Evolutionary conservation across 2,329 filamentous ascomycete genomes (phyloP).

Genomic region (Pyricularia sp.): DNA sequence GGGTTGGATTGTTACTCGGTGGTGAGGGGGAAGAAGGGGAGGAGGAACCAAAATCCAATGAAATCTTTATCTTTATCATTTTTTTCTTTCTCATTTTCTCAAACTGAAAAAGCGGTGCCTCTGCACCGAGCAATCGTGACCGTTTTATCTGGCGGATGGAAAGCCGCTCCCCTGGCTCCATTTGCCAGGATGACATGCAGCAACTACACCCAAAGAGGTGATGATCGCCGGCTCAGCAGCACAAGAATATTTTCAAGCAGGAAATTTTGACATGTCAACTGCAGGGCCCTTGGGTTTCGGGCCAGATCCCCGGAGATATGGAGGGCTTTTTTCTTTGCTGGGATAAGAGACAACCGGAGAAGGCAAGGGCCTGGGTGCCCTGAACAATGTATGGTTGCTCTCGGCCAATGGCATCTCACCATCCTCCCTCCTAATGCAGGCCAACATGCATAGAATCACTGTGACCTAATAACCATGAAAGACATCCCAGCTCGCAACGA

Average conservation of each 20-base stretch:
- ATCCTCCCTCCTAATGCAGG: not conserved
- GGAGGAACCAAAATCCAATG: too few relatives aligned
- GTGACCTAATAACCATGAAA: not conserved
- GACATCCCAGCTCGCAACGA: not conserved
- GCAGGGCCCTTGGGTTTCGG: not conserved
- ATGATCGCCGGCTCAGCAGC: not conserved
- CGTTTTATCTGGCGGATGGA: not conserved
- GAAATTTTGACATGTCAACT: not conserved
- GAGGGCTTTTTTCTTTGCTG: not conserved
- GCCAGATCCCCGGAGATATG: not conserved
- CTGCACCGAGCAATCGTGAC: not conserved
- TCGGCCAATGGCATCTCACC: not conserved
- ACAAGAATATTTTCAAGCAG: not conserved
- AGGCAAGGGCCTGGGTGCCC: not conserved
- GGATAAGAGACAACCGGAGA: not conserved
- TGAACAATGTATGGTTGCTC: not conserved
- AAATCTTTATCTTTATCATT: too few relatives aligned
- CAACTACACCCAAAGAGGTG: not conserved
- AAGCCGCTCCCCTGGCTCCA: not conserved
- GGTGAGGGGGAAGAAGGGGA: too few relatives aligned
- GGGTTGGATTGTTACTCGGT: too few relatives aligned
- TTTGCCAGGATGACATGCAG: not conserved
- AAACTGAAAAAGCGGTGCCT: not conserved
- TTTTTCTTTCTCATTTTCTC: too few relatives aligned
- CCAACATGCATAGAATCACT: not conserved